Conservation (phyloP, 257 asterid species). For the Penstemon barbatus region DNA sequence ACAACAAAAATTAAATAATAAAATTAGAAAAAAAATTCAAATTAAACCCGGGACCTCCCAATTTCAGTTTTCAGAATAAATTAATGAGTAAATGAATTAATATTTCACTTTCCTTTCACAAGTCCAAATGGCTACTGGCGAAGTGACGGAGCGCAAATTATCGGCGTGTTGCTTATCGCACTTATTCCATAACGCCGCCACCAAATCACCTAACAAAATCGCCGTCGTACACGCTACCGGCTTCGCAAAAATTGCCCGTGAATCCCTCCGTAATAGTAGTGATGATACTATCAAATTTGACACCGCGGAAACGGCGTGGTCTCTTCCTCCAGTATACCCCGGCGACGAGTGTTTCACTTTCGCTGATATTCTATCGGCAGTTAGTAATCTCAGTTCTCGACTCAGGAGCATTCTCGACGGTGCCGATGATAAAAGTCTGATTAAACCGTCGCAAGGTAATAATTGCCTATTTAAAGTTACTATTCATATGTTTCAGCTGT, state of each 20-base stretch:
- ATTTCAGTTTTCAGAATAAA: too few relatives aligned
- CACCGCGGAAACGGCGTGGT: slow-evolving; percentile 28
- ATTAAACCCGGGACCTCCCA: too few relatives aligned
- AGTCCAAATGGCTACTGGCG: slow-evolving; percentile 32
- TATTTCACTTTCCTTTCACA: background rate
- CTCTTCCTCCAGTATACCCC: slow-evolving; percentile 49
- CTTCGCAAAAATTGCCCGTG: slow-evolving; percentile 46
- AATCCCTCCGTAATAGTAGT: slow-evolving; percentile 25
- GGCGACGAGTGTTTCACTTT: slow-evolving; percentile 81
- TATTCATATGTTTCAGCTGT: too few relatives aligned
- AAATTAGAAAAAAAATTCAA: too few relatives aligned
- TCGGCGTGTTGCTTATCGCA: slow-evolving; percentile 77
- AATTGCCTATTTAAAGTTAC: background rate
- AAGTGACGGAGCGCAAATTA: slow-evolving; percentile 28
- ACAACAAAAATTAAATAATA: too few relatives aligned
- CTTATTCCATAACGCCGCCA: slow-evolving; percentile 58
- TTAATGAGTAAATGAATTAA: too few relatives aligned
- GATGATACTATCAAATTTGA: slow-evolving; percentile 24
- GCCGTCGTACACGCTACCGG: slow-evolving; percentile 78
- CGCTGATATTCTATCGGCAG: slow-evolving; percentile 66
- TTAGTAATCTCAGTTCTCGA: slow-evolving; percentile 57
- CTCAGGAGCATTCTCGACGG: slow-evolving; percentile 62
- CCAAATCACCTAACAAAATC: slow-evolving; percentile 48
- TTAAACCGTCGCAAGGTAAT: slow-evolving; percentile 50
- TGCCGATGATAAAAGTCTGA: slow-evolving; percentile 45